A percentile compares a stretch with the other conserved stretches of the same genome.
These are phyloP conservation scores for Fusarium brachygibbosum DNA, from an alignment of 2,329 filamentous ascomycete species.

Conservation along the genomic window DNA sequence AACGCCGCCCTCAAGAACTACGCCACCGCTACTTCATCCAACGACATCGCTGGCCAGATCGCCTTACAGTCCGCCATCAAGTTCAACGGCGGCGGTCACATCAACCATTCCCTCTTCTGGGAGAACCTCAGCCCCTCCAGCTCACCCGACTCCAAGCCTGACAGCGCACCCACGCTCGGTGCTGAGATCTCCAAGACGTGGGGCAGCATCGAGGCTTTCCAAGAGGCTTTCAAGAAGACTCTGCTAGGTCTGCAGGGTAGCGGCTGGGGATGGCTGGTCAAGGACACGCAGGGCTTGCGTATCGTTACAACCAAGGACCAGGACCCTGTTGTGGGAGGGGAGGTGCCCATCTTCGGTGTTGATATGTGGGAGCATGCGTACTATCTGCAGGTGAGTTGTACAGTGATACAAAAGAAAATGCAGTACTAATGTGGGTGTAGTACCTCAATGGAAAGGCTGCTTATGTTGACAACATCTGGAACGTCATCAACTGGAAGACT, in stretches of 20 bases:
- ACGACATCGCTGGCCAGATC: slow-evolving; percentile 74
- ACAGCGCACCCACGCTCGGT: slow-evolving; percentile 69
- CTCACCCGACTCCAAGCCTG: slow-evolving; percentile 68
- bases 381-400: slow-evolving; percentile 76
- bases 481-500: slow-evolving; percentile 82
- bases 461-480: slow-evolving; percentile 83
- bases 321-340: slow-evolving; percentile 76
- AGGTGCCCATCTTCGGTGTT: slow-evolving; percentile 80
- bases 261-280: slow-evolving; percentile 90
- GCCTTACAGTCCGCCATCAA: slow-evolving; percentile 78
- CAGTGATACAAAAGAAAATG: not conserved
- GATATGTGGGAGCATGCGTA: slow-evolving; percentile 98
- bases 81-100: slow-evolving; percentile 92
- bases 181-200: slow-evolving; percentile 74
- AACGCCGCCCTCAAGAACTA: slow-evolving; percentile 76
- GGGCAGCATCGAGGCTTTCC: slow-evolving; percentile 76
- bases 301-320: slow-evolving; percentile 90
- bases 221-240: slow-evolving; percentile 72
- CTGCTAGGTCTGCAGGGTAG: slow-evolving; percentile 83
- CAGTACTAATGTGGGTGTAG: slow-evolving; percentile 56
- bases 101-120: slow-evolving; percentile 96
- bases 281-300: slow-evolving; percentile 70
- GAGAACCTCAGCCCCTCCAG: slow-evolving; percentile 78
- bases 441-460: slow-evolving; percentile 82
- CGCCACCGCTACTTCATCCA: slow-evolving; percentile 65